phyloP scores from a whole-genome alignment of 305 asterid species.

The Fraxinus baroniana region DNA sequence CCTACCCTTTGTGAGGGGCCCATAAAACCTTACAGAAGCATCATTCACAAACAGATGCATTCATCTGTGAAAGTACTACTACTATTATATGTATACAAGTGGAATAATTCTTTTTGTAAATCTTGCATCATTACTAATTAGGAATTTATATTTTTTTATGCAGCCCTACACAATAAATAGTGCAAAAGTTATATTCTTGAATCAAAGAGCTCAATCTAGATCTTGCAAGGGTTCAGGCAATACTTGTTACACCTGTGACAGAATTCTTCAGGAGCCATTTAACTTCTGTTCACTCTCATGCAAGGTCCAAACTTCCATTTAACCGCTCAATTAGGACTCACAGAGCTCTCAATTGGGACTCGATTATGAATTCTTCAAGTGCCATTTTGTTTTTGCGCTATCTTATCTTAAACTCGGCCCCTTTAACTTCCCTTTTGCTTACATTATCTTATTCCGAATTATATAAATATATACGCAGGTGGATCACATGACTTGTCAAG shows the following conservation, averaged over 20 bases:
- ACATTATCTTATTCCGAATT: neutral
- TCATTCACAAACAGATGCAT: too few relatives aligned
- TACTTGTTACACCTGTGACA: constrained; percentile 76
- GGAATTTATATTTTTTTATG: constrained; percentile 7
- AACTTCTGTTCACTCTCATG: constrained; percentile 88
- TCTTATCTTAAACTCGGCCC: neutral
- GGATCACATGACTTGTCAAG: constrained; percentile 57
- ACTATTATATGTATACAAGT: too few relatives aligned
- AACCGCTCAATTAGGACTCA: neutral
- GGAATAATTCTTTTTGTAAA: too few relatives aligned
- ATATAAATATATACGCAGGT: constrained; percentile 45
- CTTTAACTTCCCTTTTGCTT: neutral
- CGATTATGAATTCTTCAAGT: neutral
- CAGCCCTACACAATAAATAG: constrained; percentile 93
- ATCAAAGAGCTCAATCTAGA: constrained; percentile 65
- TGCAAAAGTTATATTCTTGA: constrained; percentile 84
- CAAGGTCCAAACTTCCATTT: constrained; percentile 55
- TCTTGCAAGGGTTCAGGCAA: constrained; percentile 65
- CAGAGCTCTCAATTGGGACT: too few relatives aligned
- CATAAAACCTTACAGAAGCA: too few relatives aligned
- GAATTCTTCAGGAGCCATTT: constrained; percentile 84
- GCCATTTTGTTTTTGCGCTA: neutral
- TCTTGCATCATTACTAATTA: neutral
- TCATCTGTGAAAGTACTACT: too few relatives aligned
- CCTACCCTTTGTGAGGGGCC: too few relatives aligned